Evolutionary conservation across 2,329 filamentous ascomycete species (phyloP), one percentile per base, ranked within the genome.

Genomic region (Colletotrichum sp.): DNA sequence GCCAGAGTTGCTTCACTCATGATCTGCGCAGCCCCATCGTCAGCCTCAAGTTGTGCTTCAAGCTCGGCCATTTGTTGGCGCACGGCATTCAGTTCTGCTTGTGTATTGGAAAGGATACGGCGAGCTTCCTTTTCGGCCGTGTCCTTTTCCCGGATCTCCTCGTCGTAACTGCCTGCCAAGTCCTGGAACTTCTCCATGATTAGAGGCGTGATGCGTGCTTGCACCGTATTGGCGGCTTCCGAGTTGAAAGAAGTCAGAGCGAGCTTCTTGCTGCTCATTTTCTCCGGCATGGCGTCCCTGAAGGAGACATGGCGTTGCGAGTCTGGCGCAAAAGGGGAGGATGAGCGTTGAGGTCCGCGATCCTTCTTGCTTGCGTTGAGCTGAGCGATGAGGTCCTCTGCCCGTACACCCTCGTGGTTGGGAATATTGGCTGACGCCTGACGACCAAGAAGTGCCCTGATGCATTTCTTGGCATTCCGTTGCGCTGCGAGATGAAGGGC

Each of bases 391-490:
- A 98, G 88, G 78, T 96, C 94, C 80, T 98, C 95, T 13, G 96
- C 96, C 1, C 95, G 95, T 77, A 98, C 90, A 32, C 96, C 95
- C 72, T 95, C 92, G 69, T 92, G 89, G 83, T 99, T 99, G 24
- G 92, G 89, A 70, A 99, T 93, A 80, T 98, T 93, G 1, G 95
- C 94, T 4, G 93, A 92, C 5, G 96, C 96, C 76, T 96, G 95
- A 67, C 96, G 93, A 39, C 92, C 93, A 83, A 96, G 84, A 87
- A 95, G 85, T 87, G 93, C 89, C 86, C 97, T 94, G 72, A 98
- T 93, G 79, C 96, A 98, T 80, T 99, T 98, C 60, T 96, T 93
- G 21, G 96, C 95, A 72, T 96, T 95, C 73, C 95, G 93, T 81
- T 96, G 93, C 12, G 96, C 95, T 1, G 92, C 92, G 9, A 94